Evolutionary conservation across 768 basidiomycete genomes (phyloP).

Genomic region (Mrakia gelida): DNA sequence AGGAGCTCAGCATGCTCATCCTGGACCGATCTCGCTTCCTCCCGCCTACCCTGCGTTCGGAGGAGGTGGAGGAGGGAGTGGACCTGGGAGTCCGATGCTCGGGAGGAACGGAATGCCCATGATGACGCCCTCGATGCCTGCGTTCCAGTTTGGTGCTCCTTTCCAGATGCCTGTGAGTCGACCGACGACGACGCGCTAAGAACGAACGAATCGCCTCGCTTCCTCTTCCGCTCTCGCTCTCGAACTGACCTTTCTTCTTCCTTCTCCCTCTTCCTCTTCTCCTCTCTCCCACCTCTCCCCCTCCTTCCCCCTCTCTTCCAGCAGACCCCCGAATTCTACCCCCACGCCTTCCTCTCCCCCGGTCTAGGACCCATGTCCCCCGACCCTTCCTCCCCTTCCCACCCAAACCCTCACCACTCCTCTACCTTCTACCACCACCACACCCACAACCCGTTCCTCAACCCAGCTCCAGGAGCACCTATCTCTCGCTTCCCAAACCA

Average conservation of each 20-base stretch:
- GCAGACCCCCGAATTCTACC: constrained; percentile 48
- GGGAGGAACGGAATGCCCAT: constrained; percentile 74
- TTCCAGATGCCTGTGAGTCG: constrained; percentile 16
- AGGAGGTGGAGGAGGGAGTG: constrained; percentile 14
- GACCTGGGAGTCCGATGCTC: constrained; percentile 44
- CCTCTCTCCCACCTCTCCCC: constrained; percentile 43
- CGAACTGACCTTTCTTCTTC: too few relatives aligned
- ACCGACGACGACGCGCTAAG: too few relatives aligned
- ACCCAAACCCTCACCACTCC: constrained; percentile 20
- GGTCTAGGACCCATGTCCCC: constrained; percentile 39
- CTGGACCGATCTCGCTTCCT: constrained; percentile 66
- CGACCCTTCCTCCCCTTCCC: constrained; percentile 3
- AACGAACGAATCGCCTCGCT: not conserved
- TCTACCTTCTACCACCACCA: constrained; percentile 25
- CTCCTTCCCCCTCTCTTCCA: constrained; percentile 24
- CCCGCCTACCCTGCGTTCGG: constrained; percentile 43
- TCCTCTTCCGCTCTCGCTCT: not conserved
- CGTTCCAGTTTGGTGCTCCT: constrained; percentile 63
- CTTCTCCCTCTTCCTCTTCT: not conserved
- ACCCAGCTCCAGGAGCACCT: constrained; percentile 63
- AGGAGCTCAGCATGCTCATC: constrained; percentile 49
- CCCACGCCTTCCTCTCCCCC: constrained; percentile 45
- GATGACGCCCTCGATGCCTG: constrained; percentile 96
- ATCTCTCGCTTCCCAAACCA: constrained; percentile 23
- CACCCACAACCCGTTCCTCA: constrained; percentile 51